A percentile compares a stretch with the other conserved stretches of the same genome.
Conservation (phyloP, 495 filamentous ascomycete genomes). For the Talaromyces ruber region DNA sequence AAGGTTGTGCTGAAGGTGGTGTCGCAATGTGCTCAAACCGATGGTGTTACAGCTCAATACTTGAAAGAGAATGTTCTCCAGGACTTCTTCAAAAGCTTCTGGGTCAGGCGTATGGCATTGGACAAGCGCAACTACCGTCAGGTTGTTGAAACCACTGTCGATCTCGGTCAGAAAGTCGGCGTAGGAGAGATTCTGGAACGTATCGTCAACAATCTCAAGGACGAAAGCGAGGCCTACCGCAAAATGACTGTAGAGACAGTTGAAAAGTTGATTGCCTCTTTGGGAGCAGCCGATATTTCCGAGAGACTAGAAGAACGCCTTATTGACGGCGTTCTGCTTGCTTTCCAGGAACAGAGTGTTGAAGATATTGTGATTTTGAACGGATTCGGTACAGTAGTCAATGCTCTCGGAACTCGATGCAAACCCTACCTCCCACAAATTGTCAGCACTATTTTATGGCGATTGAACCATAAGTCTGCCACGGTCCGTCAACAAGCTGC, state of each 20-base stretch:
- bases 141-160: constrained; percentile 96
- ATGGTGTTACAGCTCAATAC: constrained; percentile 90
- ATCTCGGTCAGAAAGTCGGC: constrained; percentile 94
- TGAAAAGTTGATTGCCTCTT: constrained; percentile 86
- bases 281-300: constrained; percentile 90
- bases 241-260: constrained; percentile 99
- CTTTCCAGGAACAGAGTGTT: constrained; percentile 97
- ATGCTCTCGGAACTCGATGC: constrained; percentile 86
- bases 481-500: constrained; percentile 96
- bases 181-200: constrained; percentile 91
- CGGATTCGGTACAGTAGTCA: constrained; percentile 97
- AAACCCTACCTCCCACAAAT: constrained; percentile 97
- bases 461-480: constrained; percentile 93
- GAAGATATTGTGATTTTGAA: constrained; percentile 96
- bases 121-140: constrained; percentile 96
- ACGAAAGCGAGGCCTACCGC: constrained; percentile 95
- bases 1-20: constrained; percentile 97
- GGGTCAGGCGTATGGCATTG: constrained; percentile 92
- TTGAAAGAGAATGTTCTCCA: constrained; percentile 90
- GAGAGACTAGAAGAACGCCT: constrained; percentile 87
- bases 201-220: constrained; percentile 90
- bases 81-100: constrained; percentile 99
- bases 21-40: constrained; percentile 90
- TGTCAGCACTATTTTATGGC: constrained; percentile 92
- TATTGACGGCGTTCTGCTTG: constrained; percentile 92